Evolutionary conservation across 2,329 filamentous ascomycete genomes (phyloP).

Genomic region (Clathrospora elynae): DNA sequence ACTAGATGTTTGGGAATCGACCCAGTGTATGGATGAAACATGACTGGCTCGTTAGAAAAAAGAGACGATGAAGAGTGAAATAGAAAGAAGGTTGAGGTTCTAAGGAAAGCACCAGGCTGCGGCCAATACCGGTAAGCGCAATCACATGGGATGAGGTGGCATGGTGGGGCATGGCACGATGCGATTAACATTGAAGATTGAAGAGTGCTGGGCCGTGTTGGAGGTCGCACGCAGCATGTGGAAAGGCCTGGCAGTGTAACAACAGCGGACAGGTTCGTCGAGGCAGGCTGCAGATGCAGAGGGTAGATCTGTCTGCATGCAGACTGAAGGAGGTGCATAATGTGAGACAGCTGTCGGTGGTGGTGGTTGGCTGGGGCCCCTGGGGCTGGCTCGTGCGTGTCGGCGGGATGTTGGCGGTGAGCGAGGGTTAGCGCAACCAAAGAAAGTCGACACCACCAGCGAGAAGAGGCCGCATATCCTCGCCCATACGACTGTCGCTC

Average conservation of each 20-base stretch:
- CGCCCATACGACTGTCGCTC: constrained; percentile 11
- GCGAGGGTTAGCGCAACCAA: constrained; percentile 20
- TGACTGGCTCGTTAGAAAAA: too few species aligned
- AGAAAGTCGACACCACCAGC: constrained; percentile 27
- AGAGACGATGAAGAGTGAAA: too few species aligned
- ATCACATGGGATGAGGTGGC: too few species aligned
- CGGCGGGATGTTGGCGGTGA: constrained; percentile 34
- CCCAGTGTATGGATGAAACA: too few species aligned
- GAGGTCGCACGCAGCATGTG: constrained; percentile 8
- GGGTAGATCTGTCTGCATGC: constrained; percentile 11
- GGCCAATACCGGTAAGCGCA: too few species aligned
- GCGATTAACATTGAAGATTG: constrained; percentile 16
- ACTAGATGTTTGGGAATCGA: too few species aligned
- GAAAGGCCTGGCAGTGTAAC: constrained; percentile 12
- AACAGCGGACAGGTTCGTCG: constrained; percentile 7
- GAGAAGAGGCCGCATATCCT: constrained; percentile 14
- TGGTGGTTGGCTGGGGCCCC: constrained; percentile 23
- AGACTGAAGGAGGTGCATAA: constrained; percentile 21
- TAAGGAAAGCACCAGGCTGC: too few species aligned
- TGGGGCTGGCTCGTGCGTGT: constrained; percentile 18
- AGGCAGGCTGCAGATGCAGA: constrained; percentile 7
- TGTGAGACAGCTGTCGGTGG: constrained; percentile 19
- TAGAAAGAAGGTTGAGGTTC: too few species aligned
- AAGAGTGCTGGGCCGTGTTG: constrained; percentile 10
- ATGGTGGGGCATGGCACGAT: constrained; percentile 9